Conservation (phyloP, 208 protist genomes). For the Porcisia deanei region DNA sequence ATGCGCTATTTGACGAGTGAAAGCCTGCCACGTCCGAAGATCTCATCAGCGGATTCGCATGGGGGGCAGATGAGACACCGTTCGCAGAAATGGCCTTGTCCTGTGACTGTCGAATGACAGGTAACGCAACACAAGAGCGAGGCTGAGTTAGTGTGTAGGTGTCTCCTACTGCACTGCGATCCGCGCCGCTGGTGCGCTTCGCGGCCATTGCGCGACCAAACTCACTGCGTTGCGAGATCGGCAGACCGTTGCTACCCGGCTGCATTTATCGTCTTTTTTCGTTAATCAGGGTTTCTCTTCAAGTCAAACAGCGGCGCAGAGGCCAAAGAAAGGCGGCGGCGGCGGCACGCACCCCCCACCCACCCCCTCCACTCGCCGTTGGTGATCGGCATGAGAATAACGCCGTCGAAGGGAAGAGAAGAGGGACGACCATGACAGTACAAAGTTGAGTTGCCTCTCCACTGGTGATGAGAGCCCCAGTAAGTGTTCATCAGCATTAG, state of each 20-base stretch:
- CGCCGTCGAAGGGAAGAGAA: too few relatives aligned
- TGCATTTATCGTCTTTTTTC: not conserved
- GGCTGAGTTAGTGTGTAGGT: too few relatives aligned
- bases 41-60: too few relatives aligned
- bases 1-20: too few relatives aligned
- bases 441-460: too few relatives aligned
- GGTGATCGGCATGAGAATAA: too few relatives aligned
- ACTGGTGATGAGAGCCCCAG: not conserved
- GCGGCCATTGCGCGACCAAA: constrained; percentile 21
- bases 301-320: too few relatives aligned
- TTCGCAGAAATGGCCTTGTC: not conserved
- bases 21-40: not conserved
- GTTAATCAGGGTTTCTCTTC: too few relatives aligned
- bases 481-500: not conserved
- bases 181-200: constrained; percentile 1
- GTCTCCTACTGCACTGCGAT: not conserved
- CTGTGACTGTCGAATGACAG: constrained; percentile 6
- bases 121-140: not conserved
- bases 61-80: not conserved
- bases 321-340: too few relatives aligned
- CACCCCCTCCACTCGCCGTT: too few relatives aligned
- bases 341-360: too few relatives aligned
- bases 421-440: too few relatives aligned
- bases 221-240: constrained; percentile 4
- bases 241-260: not conserved